A percentile compares a stretch with the other conserved stretches of the same genome.
Conservation (phyloP, 2,329 filamentous ascomycete species). For the Stylonectria norvegica region DNA sequence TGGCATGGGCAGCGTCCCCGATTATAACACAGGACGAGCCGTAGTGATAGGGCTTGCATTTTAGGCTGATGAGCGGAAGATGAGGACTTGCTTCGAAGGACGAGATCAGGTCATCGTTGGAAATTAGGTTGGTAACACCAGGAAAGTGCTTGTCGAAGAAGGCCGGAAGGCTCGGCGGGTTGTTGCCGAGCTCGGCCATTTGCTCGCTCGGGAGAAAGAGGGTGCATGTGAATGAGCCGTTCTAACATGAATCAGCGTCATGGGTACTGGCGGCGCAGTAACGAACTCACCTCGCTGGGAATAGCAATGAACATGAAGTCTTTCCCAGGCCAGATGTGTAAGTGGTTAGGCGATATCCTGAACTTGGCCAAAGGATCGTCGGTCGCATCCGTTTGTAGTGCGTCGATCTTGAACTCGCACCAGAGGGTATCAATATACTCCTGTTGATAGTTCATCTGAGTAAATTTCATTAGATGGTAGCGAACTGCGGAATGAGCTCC, state of each 20-base stretch:
- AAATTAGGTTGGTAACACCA: conserved; percentile 72
- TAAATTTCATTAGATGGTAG: conserved; percentile 94
- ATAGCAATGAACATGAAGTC: conserved; percentile 99
- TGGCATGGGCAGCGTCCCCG: conserved; percentile 93
- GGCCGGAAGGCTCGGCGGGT: conserved; percentile 55
- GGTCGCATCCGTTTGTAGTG: conserved; percentile 35
- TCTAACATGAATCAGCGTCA: conserved; percentile 41
- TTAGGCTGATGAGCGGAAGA: conserved; percentile 88
- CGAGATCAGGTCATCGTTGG: conserved; percentile 61
- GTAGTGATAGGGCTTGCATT: conserved; percentile 86
- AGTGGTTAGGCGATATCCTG: conserved; percentile 81
- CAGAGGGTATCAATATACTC: conserved; percentile 95
- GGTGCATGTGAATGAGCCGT: conserved; percentile 92
- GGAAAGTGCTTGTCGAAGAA: conserved; percentile 88
- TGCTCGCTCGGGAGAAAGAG: conserved; percentile 76
- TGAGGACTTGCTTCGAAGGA: conserved; percentile 84
- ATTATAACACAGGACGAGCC: conserved; percentile 74
- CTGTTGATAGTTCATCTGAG: conserved; percentile 85
- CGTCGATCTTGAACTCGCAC: conserved; percentile 88
- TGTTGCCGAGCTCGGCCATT: conserved; percentile 64
- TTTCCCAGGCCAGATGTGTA: conserved; percentile 95
- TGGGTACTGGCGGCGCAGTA: conserved; percentile 7
- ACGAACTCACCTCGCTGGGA: conserved; percentile 57
- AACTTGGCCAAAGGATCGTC: conserved; percentile 51
- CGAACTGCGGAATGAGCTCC: conserved; percentile 89